Base-by-base conservation (phyloP, 73 alveolate species). In the Stentor coeruleus region DNA sequence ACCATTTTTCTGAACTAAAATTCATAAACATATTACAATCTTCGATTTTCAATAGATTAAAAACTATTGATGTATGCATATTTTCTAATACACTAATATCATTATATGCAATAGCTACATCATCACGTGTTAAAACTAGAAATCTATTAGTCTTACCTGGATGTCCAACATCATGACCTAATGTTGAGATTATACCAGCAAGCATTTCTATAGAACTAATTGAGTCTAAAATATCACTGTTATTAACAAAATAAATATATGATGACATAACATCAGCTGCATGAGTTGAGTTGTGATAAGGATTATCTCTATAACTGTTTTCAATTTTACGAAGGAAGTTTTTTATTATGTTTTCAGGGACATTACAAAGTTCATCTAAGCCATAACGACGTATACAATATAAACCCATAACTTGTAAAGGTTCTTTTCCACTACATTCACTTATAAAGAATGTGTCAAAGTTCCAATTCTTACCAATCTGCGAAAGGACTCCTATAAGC, bases 21-120 rank as follows among this genome's bases (percentile, higher is more conserved):
- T 84, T 80, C 38, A 84, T 90, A 72, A 95, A 93, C 4, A 95
- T 93, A 73, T 95, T 89, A 77, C 91, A 89, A 59, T 91, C 87
- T 4, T 74, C 76, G 3, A 57, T 73, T 57, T 83, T 60, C 40
- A 59, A 60, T 2, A 86, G 81, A 2, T 75, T 83, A 38, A 87
- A 87, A 39, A 84, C 55, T 30, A 74, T 57, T n/a, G 93, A 55
- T 3, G 82, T 6, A 55, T 87, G 93, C 36, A 30, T 74, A 74
- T 74, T 87, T 77, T 87, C 93, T 4, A 83, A 59, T 42, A 84
- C 86, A 57, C 86, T 59, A 38, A 79, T 75, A 58, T 87, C 93
- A 72, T 84, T 87, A 77, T 81, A 87, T 33, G 4, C 26, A 11
- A 82, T 15, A 28, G 88, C 35, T 82, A 74, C 6, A 33, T 59